These are phyloP conservation scores for Mycena floridula DNA, from an alignment of 768 basidiomycete species.

Conservation along the genomic window DNA sequence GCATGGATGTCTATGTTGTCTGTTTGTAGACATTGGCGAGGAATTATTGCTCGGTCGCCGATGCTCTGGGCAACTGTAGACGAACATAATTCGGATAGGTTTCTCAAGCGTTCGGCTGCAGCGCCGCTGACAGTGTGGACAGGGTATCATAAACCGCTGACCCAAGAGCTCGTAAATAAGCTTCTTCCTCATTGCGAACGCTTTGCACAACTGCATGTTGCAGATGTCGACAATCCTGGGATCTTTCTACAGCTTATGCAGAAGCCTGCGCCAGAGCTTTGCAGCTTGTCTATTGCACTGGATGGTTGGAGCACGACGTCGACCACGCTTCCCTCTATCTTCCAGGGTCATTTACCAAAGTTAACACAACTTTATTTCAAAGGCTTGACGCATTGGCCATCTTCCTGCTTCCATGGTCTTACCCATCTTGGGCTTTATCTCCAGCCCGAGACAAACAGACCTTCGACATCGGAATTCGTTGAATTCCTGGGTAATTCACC, in stretches of 20 bases:
- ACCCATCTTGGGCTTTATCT: constrained; percentile 3
- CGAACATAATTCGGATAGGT: neutral
- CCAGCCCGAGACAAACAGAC: neutral
- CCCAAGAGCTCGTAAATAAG: neutral
- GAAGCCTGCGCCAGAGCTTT: constrained; percentile 1
- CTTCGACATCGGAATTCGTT: constrained; percentile 3
- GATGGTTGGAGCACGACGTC: constrained; percentile 1
- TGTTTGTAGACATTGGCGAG: constrained; percentile 6
- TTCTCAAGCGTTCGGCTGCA: constrained; percentile 3
- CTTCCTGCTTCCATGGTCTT: constrained; percentile 4
- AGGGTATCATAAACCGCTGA: neutral
- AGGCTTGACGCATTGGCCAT: constrained; percentile 6
- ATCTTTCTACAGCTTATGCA: neutral
- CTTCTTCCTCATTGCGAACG: constrained; percentile 2
- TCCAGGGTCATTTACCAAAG: constrained; percentile 1
- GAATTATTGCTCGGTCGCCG: constrained; percentile 5
- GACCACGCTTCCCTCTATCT: constrained; percentile 2
- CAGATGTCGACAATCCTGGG: neutral
- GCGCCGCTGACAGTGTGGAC: constrained; percentile 2
- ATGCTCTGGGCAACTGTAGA: constrained; percentile 5
- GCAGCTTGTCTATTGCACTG: constrained; percentile 2
- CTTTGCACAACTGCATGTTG: neutral
- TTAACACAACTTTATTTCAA: constrained; percentile 1
- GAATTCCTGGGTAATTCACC: constrained; percentile 5
- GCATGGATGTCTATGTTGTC: constrained; percentile 4